Evolutionary conservation across 2,329 filamentous ascomycete genomes (phyloP).

Genomic region (Phialophora verrucosa): DNA sequence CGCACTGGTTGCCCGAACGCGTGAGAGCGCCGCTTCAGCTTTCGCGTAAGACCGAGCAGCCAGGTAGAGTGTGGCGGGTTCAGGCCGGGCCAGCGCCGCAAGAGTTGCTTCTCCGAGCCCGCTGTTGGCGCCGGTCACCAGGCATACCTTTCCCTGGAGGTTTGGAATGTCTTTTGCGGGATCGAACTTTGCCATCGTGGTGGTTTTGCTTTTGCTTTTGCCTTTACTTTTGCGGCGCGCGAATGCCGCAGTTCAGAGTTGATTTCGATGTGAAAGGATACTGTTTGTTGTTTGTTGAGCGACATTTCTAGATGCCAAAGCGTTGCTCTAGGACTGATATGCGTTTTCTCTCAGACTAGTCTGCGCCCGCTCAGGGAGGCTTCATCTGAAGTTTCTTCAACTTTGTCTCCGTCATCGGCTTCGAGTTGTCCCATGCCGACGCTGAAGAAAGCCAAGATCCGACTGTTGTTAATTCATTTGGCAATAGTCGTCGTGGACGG

Average conservation of each 20-base stretch:
- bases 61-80: constrained; percentile 54
- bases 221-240: not conserved
- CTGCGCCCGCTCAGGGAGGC: not conserved
- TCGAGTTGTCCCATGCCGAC: not conserved
- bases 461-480: not conserved
- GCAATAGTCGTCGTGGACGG: not conserved
- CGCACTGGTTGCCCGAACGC: constrained; percentile 42
- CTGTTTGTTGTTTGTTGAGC: not conserved
- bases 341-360: not conserved
- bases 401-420: not conserved
- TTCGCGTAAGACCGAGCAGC: constrained; percentile 47
- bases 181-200: constrained; percentile 16
- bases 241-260: not conserved
- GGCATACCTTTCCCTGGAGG: constrained; percentile 50
- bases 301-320: not conserved
- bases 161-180: constrained; percentile 44
- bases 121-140: constrained; percentile 54
- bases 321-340: not conserved
- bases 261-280: not conserved
- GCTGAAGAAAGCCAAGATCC: not conserved
- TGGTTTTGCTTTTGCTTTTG: not conserved
- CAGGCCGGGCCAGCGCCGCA: constrained; percentile 51
- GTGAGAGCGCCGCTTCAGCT: constrained; percentile 44
- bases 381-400: not conserved
- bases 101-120: constrained; percentile 56